Evolutionary conservation across 306 rosid species (phyloP), one percentile per base, ranked within the genome.

Genomic region (Rubus idaeus): DNA sequence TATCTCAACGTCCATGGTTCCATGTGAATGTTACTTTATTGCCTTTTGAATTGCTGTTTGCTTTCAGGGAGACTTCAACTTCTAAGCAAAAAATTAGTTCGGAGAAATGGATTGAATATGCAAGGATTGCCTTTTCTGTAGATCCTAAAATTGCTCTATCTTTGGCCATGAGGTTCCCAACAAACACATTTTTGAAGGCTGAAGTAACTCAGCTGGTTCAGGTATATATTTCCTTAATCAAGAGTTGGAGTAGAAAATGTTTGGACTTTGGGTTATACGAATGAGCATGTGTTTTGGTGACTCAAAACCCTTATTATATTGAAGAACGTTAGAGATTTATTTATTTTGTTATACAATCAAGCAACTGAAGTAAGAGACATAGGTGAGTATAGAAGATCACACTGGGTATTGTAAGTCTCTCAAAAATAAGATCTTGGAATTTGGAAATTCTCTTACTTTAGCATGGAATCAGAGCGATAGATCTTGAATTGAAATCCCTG

Each of bases 171-270:
- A 89, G 96, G 91, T 95, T 95, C 83, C 97, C 93, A 10, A 68
- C 97, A 73, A 95, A 95, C 83, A 62, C 90, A 57, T 87, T 76
- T 70, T 81, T 95, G 84, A 95, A 89, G 91, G 78, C 89, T 61
- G 99, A 95, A 90, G 90, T 95, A 53, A 90, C 91, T 75, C 92
- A 88, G 85, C 84, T 92, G 75, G 97, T 92, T 80, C 99, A 95
- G 97, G 99, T 90, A 80, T 71, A 39, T 72, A 58, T 70, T 53
- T 61, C 44, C 14, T 7, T 63, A 37, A 39, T 47, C 23, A n/a
- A 73, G 56, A 77, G 45, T 77, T 42, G 67, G 77, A 47, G 68
- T n/a, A 60, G 69, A 53, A 83, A 6, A 66, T 64, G 40, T 56
- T 8, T 23, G 67, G 30, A 12, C 42, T 17, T 71, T 47, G 70